phyloP scores from a whole-genome alignment of 2,329 filamentous ascomycete genomes.

The Verruconis gallopava region DNA sequence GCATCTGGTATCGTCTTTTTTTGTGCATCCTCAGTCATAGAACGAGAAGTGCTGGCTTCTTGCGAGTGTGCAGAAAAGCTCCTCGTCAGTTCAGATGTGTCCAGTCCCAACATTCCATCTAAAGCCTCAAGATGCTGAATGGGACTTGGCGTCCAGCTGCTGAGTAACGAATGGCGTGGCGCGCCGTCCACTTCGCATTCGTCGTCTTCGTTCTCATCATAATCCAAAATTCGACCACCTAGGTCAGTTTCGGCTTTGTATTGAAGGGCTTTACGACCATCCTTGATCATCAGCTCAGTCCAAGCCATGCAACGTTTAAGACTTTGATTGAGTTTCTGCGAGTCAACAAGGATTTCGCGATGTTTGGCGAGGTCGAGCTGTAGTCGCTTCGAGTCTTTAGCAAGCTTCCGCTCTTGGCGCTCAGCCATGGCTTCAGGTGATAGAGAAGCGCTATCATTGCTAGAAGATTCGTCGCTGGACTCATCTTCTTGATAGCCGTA shows the following conservation, averaged over 20 bases:
- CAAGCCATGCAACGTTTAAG: conserved; percentile 78
- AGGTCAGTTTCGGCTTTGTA: conserved; percentile 68
- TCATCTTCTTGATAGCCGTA: conserved; percentile 32
- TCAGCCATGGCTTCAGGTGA: conserved; percentile 26
- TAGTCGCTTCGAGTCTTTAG: conserved; percentile 70
- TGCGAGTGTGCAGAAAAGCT: neutral
- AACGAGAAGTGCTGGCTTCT: too few relatives aligned
- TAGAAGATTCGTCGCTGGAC: conserved; percentile 28
- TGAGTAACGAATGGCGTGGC: conserved; percentile 4
- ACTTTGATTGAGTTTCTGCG: conserved; percentile 90
- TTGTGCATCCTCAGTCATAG: too few relatives aligned
- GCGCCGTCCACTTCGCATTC: conserved; percentile 3
- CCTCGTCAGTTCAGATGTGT: neutral
- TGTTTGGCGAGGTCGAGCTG: conserved; percentile 78
- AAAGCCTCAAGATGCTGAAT: neutral
- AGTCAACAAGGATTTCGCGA: conserved; percentile 75
- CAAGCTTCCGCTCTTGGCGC: conserved; percentile 41
- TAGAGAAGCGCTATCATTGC: conserved; percentile 19
- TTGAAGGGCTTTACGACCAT: conserved; percentile 74
- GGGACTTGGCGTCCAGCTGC: conserved; percentile 5
- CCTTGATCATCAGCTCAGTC: conserved; percentile 81
- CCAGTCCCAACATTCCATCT: neutral
- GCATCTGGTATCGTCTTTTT: neutral
- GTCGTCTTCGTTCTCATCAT: conserved; percentile 43
- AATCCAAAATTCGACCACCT: conserved; percentile 63